Base-by-base conservation (phyloP, 2,329 filamentous ascomycete genomes). In the Sphaerulina musiva region DNA sequence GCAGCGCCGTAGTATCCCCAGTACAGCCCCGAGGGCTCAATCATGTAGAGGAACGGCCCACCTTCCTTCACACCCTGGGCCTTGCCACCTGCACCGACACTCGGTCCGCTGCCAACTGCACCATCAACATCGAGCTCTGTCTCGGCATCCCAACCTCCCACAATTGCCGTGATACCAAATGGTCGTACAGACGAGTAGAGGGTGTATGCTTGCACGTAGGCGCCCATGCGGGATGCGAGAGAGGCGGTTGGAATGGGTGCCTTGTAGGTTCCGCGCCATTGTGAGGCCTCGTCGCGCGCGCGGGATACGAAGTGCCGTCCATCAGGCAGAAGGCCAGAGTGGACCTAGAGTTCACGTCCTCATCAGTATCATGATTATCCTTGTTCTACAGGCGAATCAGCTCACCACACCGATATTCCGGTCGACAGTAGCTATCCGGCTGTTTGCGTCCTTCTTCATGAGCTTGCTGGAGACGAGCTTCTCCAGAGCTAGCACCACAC, bases 1-100 rank as follows among this genome's bases (percentile, higher is more conserved):
- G 93, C 93, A 39, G 93, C 93, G 65, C 93, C 93, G 73, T 96
- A 96, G 80, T 98, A 98, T 56, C 93, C 93, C 93, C 93, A 98
- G 79, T 95, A 97, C 63, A 92, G 76, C 53, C 93, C 93, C 68
- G 90, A 95, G 41, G 93, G 93, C 78, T 98, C 93, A 65, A 98
- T 92, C 93, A 98, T 98, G 80, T 96, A 98, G 58, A 98, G 82
- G 59, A 85, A 91, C 20, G 93, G 93, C 1, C 92, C 93, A 64
- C 93, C 93, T 70, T 90, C 84, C 72, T 83, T 86, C 67, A 83
- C 84, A 67, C 83, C 76, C 57, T 82, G 74, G 42, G 84, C 80
- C 76, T 93, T 95, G 68, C 92, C 92, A 60, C 92, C 92, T 23
- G 89, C 83, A 55, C 92, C 92, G 54, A 81, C 80, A 42, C 76